Conservation (phyloP, 2,329 filamentous ascomycete genomes). For the Alternaria gansuensis region DNA sequence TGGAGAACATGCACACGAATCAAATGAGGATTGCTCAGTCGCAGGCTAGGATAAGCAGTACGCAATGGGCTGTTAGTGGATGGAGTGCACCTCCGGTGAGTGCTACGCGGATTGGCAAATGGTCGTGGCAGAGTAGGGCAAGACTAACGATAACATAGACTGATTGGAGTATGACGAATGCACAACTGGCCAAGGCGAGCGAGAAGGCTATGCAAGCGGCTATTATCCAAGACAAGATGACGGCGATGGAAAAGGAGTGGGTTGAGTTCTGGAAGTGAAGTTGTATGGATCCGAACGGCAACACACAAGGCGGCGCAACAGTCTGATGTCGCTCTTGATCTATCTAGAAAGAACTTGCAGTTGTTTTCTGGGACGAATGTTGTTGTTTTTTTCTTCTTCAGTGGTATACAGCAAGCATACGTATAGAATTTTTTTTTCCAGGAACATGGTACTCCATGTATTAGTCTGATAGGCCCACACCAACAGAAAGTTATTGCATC, state of each 20-base stretch:
- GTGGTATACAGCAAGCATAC: background rate
- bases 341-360: background rate
- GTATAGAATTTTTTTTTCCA: background rate
- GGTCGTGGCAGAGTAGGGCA: background rate
- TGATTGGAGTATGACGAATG: constrained; percentile 23
- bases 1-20: constrained; percentile 19
- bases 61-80: constrained; percentile 6
- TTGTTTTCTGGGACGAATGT: background rate
- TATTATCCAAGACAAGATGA: constrained; percentile 23
- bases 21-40: constrained; percentile 23
- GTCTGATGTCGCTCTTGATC: background rate
- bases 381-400: background rate
- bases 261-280: constrained; percentile 19
- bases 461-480: background rate
- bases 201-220: constrained; percentile 28
- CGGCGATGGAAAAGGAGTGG: constrained; percentile 28
- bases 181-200: constrained; percentile 22
- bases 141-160: constrained; percentile 8
- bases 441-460: background rate
- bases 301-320: background rate
- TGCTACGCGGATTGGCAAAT: background rate
- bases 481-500: background rate
- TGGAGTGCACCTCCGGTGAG: constrained; percentile 19
- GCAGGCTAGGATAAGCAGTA: constrained; percentile 9
- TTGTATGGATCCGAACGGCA: background rate